Evolutionary conservation across 169 alveolate species (phyloP).

Genomic region (Besnoitia besnoiti): DNA sequence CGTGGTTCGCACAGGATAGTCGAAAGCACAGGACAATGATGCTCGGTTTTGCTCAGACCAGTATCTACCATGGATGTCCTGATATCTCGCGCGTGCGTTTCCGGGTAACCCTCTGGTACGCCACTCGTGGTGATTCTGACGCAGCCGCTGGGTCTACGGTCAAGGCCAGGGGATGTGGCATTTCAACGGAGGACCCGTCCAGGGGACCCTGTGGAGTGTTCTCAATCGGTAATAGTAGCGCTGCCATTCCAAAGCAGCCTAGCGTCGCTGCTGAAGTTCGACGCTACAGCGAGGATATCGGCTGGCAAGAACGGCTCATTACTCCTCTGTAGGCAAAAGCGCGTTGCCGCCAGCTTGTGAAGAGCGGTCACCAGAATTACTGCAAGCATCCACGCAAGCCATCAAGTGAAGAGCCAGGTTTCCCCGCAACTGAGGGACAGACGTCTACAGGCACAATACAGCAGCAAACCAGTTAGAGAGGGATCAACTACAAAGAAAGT

Average conservation of each 20-base stretch:
- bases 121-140: neutral
- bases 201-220: neutral
- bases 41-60: constrained; percentile 20
- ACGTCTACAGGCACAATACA: no score
- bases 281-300: neutral
- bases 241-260: neutral
- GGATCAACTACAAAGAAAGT: no score
- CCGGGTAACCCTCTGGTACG: neutral
- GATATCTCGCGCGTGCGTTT: constrained; percentile 30
- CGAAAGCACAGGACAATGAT: neutral
- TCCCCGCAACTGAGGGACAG: no score
- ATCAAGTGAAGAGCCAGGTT: no score
- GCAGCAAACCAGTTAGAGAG: no score
- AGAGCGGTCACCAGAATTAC: neutral
- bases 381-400: no score
- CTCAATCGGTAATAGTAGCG: neutral
- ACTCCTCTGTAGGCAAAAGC: neutral
- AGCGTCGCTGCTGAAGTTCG: neutral
- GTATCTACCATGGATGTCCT: neutral
- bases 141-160: neutral
- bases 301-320: neutral
- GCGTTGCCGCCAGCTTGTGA: neutral
- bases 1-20: no score
- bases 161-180: neutral
- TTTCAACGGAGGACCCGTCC: neutral